Conservation (phyloP, 495 filamentous ascomycete species). For the Penicillium tannophilum region DNA sequence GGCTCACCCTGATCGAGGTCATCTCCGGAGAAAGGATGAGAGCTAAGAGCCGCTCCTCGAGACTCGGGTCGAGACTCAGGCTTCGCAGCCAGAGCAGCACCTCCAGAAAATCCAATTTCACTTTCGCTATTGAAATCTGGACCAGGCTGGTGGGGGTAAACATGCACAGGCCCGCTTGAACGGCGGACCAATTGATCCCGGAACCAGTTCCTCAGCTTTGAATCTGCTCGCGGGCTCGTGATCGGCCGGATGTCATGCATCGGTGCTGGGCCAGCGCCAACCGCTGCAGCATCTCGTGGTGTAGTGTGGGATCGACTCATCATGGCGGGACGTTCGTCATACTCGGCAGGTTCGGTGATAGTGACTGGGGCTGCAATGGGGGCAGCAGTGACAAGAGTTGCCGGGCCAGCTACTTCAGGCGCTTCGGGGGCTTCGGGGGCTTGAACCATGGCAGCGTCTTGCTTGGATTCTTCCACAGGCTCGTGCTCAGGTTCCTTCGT, state of each 20-base stretch:
- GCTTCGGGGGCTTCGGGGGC: constrained; percentile 5
- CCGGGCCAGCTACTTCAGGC: constrained; percentile 11
- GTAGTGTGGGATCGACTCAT: constrained; percentile 10
- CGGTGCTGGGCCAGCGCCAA: constrained; percentile 5
- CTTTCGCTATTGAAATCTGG: constrained; percentile 25
- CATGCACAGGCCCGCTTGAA: constrained; percentile 21
- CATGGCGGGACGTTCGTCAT: constrained; percentile 1
- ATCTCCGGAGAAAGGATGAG: constrained; percentile 33
- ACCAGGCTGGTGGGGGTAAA: constrained; percentile 30
- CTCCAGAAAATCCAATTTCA: constrained; percentile 24
- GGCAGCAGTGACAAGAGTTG: constrained; percentile 12
- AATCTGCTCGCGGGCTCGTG: constrained; percentile 28
- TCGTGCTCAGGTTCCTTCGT: background rate
- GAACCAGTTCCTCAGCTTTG: constrained; percentile 36
- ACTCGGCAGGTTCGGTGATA: constrained; percentile 4
- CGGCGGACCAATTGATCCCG: constrained; percentile 28
- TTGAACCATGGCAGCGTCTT: constrained; percentile 7
- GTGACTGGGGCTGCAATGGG: constrained; percentile 13
- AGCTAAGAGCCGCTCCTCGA: constrained; percentile 33
- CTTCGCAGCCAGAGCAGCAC: constrained; percentile 21
- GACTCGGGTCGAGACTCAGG: constrained; percentile 12
- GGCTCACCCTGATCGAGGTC: constrained; percentile 26
- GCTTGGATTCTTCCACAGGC: background rate
- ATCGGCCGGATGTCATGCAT: constrained; percentile 23
- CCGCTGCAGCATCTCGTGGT: constrained; percentile 21